These are phyloP conservation scores for Mycosphaerelloides madeirae DNA, from an alignment of 2,329 filamentous ascomycete genomes.

Conservation along the genomic window DNA sequence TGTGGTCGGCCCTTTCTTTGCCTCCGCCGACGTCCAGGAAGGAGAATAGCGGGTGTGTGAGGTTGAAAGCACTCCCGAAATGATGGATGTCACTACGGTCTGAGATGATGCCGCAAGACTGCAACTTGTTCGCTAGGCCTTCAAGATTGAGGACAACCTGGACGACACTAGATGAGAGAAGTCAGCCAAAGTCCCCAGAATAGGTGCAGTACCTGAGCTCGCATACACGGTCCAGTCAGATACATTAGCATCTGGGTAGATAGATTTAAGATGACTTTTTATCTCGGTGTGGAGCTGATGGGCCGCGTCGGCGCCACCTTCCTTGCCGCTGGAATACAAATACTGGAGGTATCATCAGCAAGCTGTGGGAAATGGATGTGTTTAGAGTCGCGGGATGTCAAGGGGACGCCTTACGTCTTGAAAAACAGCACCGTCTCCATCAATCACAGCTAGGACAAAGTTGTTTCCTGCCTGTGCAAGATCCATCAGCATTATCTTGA, in stretches of 20 bases:
- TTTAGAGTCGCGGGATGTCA: not conserved
- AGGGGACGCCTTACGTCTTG: constrained; percentile 29
- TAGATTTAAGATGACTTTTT: constrained; percentile 37
- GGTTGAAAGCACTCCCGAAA: constrained; percentile 43
- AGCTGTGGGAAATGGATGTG: not conserved
- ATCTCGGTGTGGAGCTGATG: constrained; percentile 40
- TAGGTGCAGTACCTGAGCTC: not conserved
- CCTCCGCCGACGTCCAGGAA: constrained; percentile 46
- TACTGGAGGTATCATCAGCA: constrained; percentile 12
- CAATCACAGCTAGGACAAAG: constrained; percentile 45
- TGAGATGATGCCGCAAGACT: constrained; percentile 38
- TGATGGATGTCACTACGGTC: constrained; percentile 36
- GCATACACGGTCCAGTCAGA: constrained; percentile 39
- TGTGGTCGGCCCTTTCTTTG: constrained; percentile 45
- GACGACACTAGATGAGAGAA: constrained; percentile 34
- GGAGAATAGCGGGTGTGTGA: constrained; percentile 43
- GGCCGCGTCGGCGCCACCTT: constrained; percentile 46
- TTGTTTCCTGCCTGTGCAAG: constrained; percentile 31
- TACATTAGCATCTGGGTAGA: constrained; percentile 37
- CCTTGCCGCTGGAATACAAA: constrained; percentile 37
- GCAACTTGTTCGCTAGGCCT: constrained; percentile 41
- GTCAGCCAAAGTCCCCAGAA: not conserved
- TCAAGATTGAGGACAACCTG: constrained; percentile 46
- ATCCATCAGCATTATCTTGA: not conserved
- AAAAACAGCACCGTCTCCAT: constrained; percentile 47